A percentile compares a stretch with the other conserved stretches of the same genome.
Evolutionary conservation across 768 basidiomycete species (phyloP).

Genomic region (Termitomyces sp.): DNA sequence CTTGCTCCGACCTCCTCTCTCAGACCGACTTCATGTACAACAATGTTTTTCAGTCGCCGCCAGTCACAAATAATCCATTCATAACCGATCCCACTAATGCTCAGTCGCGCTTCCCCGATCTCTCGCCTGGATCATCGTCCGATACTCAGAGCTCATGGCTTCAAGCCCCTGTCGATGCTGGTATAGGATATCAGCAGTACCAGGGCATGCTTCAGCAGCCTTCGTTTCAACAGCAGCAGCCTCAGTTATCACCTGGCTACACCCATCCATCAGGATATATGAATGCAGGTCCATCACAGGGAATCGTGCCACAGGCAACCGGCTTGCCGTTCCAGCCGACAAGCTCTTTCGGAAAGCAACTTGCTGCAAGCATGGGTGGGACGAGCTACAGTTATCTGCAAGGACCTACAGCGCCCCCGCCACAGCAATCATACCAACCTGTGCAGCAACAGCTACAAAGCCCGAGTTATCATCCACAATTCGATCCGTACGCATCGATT

Average conservation of each 20-base stretch:
- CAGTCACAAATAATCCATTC: conserved; percentile 65
- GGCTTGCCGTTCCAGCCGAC: conserved; percentile 39
- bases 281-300: conserved; percentile 4
- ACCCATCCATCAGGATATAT: conserved; percentile 4
- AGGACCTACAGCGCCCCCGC: conserved; percentile 19
- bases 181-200: conserved; percentile 26
- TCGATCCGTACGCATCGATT: conserved; percentile 47
- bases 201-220: conserved; percentile 26
- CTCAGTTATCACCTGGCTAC: conserved; percentile 21
- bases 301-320: conserved; percentile 17
- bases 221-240: conserved; percentile 28
- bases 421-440: conserved; percentile 30
- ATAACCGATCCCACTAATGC: conserved; percentile 43
- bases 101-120: conserved; percentile 59
- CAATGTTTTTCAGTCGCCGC: conserved; percentile 33
- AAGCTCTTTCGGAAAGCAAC: conserved; percentile 54
- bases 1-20: neutral
- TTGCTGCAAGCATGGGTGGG: conserved; percentile 32
- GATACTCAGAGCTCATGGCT: conserved; percentile 34
- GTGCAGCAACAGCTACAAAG: conserved; percentile 44
- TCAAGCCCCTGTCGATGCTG: conserved; percentile 11
- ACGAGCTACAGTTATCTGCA: conserved; percentile 34
- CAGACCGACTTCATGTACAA: conserved; percentile 31
- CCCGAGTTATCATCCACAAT: conserved; percentile 42
- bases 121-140: conserved; percentile 27